Percentiles rank a stretch among this genome's conserved stretches.
phyloP scores from a whole-genome alignment of 1,284 basidiomycete genomes.

The Pseudozyma sp. region DNA sequence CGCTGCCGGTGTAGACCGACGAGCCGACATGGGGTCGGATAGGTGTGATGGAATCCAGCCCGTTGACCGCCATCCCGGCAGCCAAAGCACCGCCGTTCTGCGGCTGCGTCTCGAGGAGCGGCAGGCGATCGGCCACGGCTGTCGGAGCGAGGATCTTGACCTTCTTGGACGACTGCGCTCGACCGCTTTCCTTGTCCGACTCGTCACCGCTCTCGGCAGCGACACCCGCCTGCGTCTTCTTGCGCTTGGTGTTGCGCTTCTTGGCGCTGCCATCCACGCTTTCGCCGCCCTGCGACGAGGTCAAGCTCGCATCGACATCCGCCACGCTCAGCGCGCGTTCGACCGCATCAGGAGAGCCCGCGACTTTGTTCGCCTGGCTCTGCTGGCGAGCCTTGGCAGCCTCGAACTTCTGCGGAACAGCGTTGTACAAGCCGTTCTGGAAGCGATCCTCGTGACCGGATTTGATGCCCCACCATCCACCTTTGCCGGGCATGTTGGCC shows the following conservation, averaged over 20 bases:
- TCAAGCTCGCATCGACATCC: constrained; percentile 5
- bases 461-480: constrained; percentile 70
- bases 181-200: constrained; percentile 30
- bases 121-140: constrained; percentile 30
- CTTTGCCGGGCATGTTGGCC: constrained; percentile 70
- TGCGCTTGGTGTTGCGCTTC: constrained; percentile 48
- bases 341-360: constrained; percentile 27
- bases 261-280: constrained; percentile 22
- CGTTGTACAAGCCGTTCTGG: constrained; percentile 60
- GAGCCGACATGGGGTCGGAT: constrained; percentile 37
- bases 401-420: constrained; percentile 47
- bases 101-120: constrained; percentile 48
- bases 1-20: constrained; percentile 49
- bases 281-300: constrained; percentile 10
- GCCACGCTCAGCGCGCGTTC: constrained; percentile 13
- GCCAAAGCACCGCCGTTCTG: constrained; percentile 16
- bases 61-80: constrained; percentile 30
- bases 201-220: constrained; percentile 35
- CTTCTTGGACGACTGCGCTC: constrained; percentile 28
- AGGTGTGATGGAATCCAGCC: constrained; percentile 44
- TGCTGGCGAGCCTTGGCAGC: constrained; percentile 45
- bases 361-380: constrained; percentile 18
- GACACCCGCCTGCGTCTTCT: constrained; percentile 29
- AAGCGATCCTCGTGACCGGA: constrained; percentile 66
- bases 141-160: constrained; percentile 10